Percentiles rank a stretch among this genome's conserved stretches.
phyloP scores from a whole-genome alignment of 140 eudicot genomes.

The Bidens hawaiensis region DNA sequence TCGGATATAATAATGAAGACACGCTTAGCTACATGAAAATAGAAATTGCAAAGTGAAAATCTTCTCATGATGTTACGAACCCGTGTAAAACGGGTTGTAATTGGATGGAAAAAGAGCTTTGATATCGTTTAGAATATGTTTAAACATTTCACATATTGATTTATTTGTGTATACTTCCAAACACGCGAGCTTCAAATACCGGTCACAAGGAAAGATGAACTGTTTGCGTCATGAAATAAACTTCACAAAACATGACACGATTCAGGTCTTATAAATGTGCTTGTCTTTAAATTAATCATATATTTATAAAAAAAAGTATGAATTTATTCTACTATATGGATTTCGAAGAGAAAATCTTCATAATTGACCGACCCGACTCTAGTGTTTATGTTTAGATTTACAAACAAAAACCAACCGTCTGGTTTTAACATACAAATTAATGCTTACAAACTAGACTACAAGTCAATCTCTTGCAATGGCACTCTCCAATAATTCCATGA shows the following conservation, averaged over 20 bases:
- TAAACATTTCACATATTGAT: background rate
- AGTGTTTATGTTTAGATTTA: slow-evolving; percentile 4
- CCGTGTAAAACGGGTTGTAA: slow-evolving; percentile 92
- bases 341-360: background rate
- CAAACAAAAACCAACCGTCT: slow-evolving; percentile 9
- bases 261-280: too few relatives aligned
- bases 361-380: background rate
- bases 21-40: background rate
- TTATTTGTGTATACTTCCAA: too few relatives aligned
- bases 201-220: slow-evolving; percentile 25
- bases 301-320: too few relatives aligned
- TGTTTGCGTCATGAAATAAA: background rate
- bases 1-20: background rate
- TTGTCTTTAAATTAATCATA: too few relatives aligned
- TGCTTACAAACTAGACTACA: slow-evolving; percentile 1
- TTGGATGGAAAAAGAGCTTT: slow-evolving; percentile 89
- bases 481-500: slow-evolving; percentile 81
- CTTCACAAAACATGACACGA: too few relatives aligned
- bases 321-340: too few relatives aligned
- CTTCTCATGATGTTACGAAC: too few relatives aligned
- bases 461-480: slow-evolving; percentile 70
- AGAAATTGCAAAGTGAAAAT: too few relatives aligned
- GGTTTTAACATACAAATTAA: background rate
- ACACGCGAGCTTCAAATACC: too few relatives aligned
- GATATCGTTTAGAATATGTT: slow-evolving; percentile 55